Evolutionary conservation across 371 early-diverging fungal species (phyloP), one percentile per base, ranked within the genome.

Genomic region (Thermomucor indicae-seudaticae): DNA sequence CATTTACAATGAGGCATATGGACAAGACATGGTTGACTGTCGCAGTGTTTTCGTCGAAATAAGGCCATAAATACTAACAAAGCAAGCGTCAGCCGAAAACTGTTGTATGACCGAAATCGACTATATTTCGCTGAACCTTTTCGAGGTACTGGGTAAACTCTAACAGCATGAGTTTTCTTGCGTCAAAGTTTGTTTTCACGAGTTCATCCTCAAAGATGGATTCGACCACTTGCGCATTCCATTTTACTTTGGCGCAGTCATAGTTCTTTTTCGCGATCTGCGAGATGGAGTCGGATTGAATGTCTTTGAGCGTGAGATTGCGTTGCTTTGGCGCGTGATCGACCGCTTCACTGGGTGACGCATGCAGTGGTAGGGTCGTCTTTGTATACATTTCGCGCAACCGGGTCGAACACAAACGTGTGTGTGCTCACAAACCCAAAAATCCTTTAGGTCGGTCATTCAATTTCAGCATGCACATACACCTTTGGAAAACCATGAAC

Each of bases 1-100:
- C 94, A 62, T 89, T 91, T n/a, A 92, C 65, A 65, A 93, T 75
- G 34, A 92, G 57, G 11, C 91, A 83, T n/a, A 93, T 85, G 4
- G 91, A 85, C 6, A 93, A 47, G 8, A 85, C 65, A 48, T 89
- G 85, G 22, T 73, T 65, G 24, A 80, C 51, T 3, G 80, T 53
- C 2, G 84, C 66, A 7, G 61, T 59, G 20, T 63, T 46, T 12
- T 47, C 58, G 23, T 69, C 65, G 54, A 71, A 91, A 57, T 79
- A 57, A 0, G 88, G 88, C 93, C 93, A 94, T 11, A 94, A 75
- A 55, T 85, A 92, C 81, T 81, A 50, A 40, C 46, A 37, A n/a
- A 24, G 24, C 19, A 4, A 22, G 40, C 11, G 8, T 40, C 12
- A 17, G 5, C 34, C n/a, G n/a, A n/a, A n/a, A n/a, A n/a, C n/a